These are phyloP conservation scores for Hansenula lynferdii DNA, from an alignment of 1,139 yeast genomes.

Conservation along the genomic window DNA sequence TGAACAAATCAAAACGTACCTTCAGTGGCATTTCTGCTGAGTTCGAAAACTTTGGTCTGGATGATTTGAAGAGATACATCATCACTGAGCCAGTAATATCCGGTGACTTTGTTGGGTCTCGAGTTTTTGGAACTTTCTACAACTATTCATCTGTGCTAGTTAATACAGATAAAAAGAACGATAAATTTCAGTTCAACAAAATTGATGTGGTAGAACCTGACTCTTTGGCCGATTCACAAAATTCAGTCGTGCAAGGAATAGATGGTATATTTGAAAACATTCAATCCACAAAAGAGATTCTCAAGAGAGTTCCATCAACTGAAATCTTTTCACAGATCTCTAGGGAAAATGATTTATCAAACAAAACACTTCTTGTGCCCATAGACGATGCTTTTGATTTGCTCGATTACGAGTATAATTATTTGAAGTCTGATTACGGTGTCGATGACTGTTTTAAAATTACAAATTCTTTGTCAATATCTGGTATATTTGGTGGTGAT, in stretches of 20 bases:
- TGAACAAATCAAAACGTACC: too few species aligned
- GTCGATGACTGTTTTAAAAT: constrained; percentile 29
- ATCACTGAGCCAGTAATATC: constrained; percentile 24
- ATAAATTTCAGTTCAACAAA: constrained; percentile 37
- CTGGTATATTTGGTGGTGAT: constrained; percentile 32
- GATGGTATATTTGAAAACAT: constrained; percentile 45
- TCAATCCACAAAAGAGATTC: constrained; percentile 36
- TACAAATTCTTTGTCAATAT: constrained; percentile 30
- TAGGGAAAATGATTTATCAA: constrained; percentile 2
- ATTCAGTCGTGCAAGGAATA: constrained; percentile 73
- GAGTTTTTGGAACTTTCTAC: constrained; percentile 20
- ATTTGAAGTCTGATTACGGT: constrained; percentile 36
- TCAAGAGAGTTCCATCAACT: constrained; percentile 24
- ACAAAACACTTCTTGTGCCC: constrained; percentile 39
- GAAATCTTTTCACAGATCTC: constrained; percentile 5
- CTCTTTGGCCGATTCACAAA: constrained; percentile 59
- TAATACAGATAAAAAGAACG: constrained; percentile 7
- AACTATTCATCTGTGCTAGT: constrained; percentile 18
- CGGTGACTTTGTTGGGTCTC: constrained; percentile 23
- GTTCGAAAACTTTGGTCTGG: constrained; percentile 6
- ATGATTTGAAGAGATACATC: constrained; percentile 23
- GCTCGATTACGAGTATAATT: constrained; percentile 41
- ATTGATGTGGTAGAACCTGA: constrained; percentile 58
- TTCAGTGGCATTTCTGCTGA: not conserved
- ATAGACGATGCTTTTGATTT: constrained; percentile 35